Evolutionary conservation across 306 rosid species (phyloP), one percentile per base, ranked within the genome.

Genomic region (Cicer arietinum): DNA sequence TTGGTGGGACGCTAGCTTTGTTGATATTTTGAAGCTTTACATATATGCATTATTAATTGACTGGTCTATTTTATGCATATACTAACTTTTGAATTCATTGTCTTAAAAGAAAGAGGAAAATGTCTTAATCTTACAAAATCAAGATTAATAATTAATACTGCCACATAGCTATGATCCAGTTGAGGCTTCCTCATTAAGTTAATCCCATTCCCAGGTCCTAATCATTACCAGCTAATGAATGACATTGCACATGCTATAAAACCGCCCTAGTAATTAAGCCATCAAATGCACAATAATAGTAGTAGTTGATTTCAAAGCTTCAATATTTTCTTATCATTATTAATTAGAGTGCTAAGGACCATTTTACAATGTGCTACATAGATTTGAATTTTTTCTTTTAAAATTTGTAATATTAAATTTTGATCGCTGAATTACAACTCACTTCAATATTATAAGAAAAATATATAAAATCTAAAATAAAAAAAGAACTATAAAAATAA

Each of bases 181-280:
- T 25, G 14, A 68, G 61, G 80, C 80, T 68, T 68, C 80, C 71
- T 74, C 35, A 10, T 48, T 40, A 35, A 14, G 58, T 67, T 47
- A 71, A 74, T 73, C 76, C 66, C 71, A 30, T 63, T 71, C 73
- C 60, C 78, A 37, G 16, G 84, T 74, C 25, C 58, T 40, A 53
- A 17, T 73, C 78, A 66, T 64, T 42, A 70, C 71, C 70, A 58
- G 75, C 37, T 43, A 16, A 12, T 42, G 30, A 25, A 25, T 20
- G 9, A 42, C 73, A 65, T 13, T 35, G 44, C 53, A 13, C 63
- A 25, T 25, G 30, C 40, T 5, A 1, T 6, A 41, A 52, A 63
- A 44, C 64, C 53, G 8, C 4, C 72, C 50, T 7, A 47, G 10
- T 74, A 25, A 25, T 2, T 62, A 16, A 61, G 40, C 41, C 70